Evolutionary conservation across 176 grass and related monocot genomes (phyloP).

Genomic region (Oryza meridionalis): DNA sequence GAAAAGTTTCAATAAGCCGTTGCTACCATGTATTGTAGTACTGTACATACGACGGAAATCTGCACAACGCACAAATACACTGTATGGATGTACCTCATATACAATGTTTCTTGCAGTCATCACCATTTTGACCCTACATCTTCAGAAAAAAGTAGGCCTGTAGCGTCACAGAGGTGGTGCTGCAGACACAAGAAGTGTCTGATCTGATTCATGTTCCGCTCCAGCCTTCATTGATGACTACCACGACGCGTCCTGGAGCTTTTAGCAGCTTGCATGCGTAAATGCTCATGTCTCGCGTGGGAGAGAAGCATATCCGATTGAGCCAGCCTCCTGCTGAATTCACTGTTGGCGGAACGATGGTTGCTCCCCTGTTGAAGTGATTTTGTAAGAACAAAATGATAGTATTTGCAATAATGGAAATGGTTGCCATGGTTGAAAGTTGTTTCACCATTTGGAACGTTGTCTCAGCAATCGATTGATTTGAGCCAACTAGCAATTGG

Average conservation of each 20-base stretch:
- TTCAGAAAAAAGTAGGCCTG: conserved; percentile 6
- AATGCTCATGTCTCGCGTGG: conserved; percentile 60
- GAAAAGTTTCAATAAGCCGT: background rate
- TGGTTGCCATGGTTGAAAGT: background rate
- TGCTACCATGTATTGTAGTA: background rate
- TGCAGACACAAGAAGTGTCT: conserved; percentile 53
- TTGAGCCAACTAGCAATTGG: conserved; percentile 46
- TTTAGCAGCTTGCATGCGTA: conserved; percentile 30
- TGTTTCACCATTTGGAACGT: conserved; percentile 29
- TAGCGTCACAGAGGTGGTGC: conserved; percentile 20
- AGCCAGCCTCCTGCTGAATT: conserved; percentile 71
- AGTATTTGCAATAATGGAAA: background rate
- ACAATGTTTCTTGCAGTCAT: background rate
- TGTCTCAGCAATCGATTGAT: conserved; percentile 8
- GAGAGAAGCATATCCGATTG: conserved; percentile 77
- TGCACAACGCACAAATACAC: conserved; percentile 2
- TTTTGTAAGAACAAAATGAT: background rate
- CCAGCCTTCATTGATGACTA: conserved; percentile 38
- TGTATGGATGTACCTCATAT: conserved; percentile 25
- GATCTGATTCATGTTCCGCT: background rate
- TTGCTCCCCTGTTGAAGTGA: conserved; percentile 40
- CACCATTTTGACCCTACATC: conserved; percentile 12
- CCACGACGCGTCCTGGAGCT: conserved; percentile 39
- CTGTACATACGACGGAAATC: background rate
- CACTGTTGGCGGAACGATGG: conserved; percentile 39